Evolutionary conservation across 202 grass and related monocot genomes (phyloP).

Genomic region (Brachypodium distachyon): DNA sequence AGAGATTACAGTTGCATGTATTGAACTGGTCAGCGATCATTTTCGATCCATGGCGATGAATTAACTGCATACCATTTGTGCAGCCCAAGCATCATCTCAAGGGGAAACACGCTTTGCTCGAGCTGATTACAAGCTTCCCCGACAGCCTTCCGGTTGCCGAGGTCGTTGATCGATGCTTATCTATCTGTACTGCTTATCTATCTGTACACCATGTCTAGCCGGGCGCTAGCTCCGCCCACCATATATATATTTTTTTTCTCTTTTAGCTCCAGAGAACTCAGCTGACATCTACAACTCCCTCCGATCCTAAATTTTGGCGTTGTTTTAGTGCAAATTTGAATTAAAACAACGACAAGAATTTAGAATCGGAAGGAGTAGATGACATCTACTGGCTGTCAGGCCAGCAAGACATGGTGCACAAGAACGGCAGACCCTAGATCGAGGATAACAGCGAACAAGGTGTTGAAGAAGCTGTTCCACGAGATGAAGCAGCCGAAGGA

Average conservation of each 20-base stretch:
- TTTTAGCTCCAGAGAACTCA: too few relatives aligned
- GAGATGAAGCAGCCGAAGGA: slow-evolving; percentile 39
- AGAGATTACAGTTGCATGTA: too few relatives aligned
- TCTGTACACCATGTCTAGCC: too few relatives aligned
- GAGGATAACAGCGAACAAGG: slow-evolving; percentile 23
- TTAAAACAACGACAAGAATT: too few relatives aligned
- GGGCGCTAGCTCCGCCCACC: too few relatives aligned
- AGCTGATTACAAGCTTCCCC: slow-evolving; percentile 8
- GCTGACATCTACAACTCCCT: slow-evolving; percentile 41
- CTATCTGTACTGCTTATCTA: slow-evolving; percentile 36
- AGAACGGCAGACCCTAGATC: slow-evolving; percentile 32
- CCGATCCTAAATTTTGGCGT: too few relatives aligned
- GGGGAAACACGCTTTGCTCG: slow-evolving; percentile 54
- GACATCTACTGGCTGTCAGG: slow-evolving; percentile 35
- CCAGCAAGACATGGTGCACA: slow-evolving; percentile 36
- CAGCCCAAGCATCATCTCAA: slow-evolving; percentile 50
- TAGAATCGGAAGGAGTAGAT: too few relatives aligned
- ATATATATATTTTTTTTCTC: too few relatives aligned
- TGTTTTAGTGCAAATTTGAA: too few relatives aligned
- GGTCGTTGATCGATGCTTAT: slow-evolving; percentile 58
- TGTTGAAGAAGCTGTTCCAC: slow-evolving; percentile 36
- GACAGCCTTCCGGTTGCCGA: slow-evolving; percentile 48
- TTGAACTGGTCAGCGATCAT: background rate
- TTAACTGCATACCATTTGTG: background rate
- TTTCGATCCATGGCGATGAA: background rate